These are phyloP conservation scores for Ustilago loliicola DNA, from an alignment of 1,284 basidiomycete genomes.

Conservation along the genomic window DNA sequence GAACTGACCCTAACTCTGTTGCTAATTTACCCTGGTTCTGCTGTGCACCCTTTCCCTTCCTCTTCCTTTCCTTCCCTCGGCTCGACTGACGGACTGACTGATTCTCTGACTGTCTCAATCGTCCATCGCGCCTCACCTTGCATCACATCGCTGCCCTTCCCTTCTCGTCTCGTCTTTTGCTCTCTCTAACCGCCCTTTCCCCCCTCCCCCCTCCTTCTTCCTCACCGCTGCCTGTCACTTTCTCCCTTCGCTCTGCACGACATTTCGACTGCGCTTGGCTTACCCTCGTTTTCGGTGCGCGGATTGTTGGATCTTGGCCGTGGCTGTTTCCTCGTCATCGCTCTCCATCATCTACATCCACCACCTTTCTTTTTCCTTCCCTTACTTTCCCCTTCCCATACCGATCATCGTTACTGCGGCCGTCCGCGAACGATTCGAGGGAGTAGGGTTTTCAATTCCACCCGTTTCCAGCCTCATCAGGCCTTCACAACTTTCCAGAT, in stretches of 20 bases:
- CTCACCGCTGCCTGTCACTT: neutral
- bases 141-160: neutral
- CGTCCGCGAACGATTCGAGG: slow-evolving; percentile 20
- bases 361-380: neutral
- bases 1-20: no score
- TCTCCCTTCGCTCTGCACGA: neutral
- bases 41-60: neutral
- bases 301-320: neutral
- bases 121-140: neutral
- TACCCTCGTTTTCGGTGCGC: neutral
- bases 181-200: neutral
- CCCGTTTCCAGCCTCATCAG: neutral
- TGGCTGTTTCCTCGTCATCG: neutral
- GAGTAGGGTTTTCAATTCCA: slow-evolving; percentile 5
- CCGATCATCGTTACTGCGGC: slow-evolving; percentile 19
- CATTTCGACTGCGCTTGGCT: slow-evolving; percentile 2
- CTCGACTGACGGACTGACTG: no score
- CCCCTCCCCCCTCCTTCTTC: neutral
- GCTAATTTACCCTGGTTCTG: no score
- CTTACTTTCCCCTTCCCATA: neutral
- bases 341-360: slow-evolving; percentile 11
- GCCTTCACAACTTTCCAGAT: neutral
- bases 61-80: neutral
- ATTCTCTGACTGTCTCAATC: neutral
- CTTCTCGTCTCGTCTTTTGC: neutral